These are phyloP conservation scores for Hericium erinaceus DNA, from an alignment of 768 basidiomycete genomes.

Conservation along the genomic window DNA sequence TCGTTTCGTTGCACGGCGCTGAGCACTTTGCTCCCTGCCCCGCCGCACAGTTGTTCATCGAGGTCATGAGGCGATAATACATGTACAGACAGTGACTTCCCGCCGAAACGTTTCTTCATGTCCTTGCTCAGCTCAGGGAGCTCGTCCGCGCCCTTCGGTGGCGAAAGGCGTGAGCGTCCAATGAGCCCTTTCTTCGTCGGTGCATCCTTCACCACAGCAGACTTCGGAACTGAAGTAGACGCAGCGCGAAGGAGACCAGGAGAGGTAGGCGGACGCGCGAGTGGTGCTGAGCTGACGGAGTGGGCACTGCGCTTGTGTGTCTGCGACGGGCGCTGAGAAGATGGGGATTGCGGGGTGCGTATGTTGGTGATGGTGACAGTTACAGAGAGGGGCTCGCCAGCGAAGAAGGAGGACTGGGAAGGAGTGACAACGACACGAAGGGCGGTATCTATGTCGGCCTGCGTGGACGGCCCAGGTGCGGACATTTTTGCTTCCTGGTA, in stretches of 20 bases:
- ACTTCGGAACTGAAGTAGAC: slow-evolving; percentile 24
- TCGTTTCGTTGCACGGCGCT: slow-evolving; percentile 8
- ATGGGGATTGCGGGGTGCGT: slow-evolving; percentile 39
- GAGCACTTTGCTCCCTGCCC: slow-evolving; percentile 1
- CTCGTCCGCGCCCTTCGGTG: slow-evolving; percentile 4
- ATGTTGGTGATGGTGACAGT: slow-evolving; percentile 85
- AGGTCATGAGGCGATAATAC: slow-evolving; percentile 41
- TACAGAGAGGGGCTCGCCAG: slow-evolving; percentile 81
- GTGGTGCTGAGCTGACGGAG: slow-evolving; percentile 74
- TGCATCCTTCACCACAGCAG: slow-evolving; percentile 2
- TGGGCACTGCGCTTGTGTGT: slow-evolving; percentile 66
- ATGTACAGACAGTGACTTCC: slow-evolving; percentile 60
- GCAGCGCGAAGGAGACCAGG: slow-evolving; percentile 49
- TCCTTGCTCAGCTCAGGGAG: slow-evolving; percentile 19
- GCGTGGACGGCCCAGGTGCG: neutral
- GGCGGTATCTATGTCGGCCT: slow-evolving; percentile 6
- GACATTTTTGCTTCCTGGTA: slow-evolving; percentile 5
- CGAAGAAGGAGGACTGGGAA: slow-evolving; percentile 83
- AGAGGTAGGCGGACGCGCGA: slow-evolving; percentile 76
- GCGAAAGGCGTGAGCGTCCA: slow-evolving; percentile 27
- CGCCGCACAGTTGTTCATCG: slow-evolving; percentile 6
- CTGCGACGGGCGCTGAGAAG: slow-evolving; percentile 26
- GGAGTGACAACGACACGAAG: slow-evolving; percentile 68
- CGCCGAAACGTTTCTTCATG: neutral
- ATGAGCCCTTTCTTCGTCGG: slow-evolving; percentile 42